Evolutionary conservation across 78 protist genomes (phyloP).

Genomic region (Planoprotostelium fungivorum): DNA sequence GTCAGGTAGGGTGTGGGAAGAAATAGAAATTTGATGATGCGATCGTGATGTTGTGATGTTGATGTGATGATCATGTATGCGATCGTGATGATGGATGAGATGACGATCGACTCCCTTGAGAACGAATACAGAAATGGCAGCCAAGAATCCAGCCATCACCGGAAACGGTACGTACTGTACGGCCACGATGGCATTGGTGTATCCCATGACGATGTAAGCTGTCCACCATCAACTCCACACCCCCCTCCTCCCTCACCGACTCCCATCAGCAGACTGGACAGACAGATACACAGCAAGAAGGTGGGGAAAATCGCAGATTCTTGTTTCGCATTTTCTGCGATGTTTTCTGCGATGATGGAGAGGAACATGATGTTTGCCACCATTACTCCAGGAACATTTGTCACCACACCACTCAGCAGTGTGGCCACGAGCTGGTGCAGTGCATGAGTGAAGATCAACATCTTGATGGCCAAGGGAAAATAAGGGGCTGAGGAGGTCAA

Average conservation of each 20-base stretch:
- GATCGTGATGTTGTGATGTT: no score
- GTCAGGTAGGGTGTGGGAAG: no score
- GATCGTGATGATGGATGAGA: no score
- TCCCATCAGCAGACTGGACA: background rate
- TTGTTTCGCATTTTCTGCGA: background rate
- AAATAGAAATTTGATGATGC: no score
- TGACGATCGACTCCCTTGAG: background rate
- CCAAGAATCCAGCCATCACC: background rate
- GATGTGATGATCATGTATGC: no score
- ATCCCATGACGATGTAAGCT: background rate
- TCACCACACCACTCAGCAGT: background rate
- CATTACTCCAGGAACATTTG: background rate
- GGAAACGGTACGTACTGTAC: background rate
- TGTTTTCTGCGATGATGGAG: background rate
- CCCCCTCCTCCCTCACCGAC: no score
- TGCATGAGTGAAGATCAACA: background rate
- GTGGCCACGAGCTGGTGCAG: background rate
- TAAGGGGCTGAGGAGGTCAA: no score
- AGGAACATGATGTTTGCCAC: background rate
- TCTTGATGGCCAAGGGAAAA: background rate
- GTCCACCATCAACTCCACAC: background rate
- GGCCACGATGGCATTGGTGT: background rate
- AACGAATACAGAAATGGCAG: background rate
- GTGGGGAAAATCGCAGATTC: background rate
- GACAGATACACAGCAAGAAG: background rate